Base-by-base conservation (phyloP, 176 grass and related monocot species). In the Tillandsia leiboldiana region DNA sequence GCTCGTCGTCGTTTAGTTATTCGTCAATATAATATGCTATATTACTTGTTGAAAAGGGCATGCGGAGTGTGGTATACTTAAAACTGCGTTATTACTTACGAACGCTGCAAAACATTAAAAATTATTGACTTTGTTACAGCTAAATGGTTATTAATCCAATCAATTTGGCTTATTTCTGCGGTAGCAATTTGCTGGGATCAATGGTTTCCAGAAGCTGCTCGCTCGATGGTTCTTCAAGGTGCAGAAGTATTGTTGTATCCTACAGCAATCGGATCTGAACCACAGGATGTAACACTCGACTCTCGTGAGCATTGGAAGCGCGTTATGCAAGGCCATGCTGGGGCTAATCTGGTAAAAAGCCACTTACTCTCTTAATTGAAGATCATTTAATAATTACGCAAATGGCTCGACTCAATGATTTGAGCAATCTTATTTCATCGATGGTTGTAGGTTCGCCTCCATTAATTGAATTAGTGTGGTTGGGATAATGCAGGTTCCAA, bases 141-240 rank as follows among this genome's bases (percentile, higher is more conserved):
- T 2, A 56, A 18, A 9, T 65, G 11, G 48, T 28, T 26, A 64
- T 7, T 20, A 33, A n/a, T 63, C 59, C 51, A 27, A 64, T 13
- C n/a, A 51, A 27, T 8, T 58, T 48, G 9, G n/a, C 54, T 47
- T 7, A 50, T 54, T 76, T 20, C 65, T n/a, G 8, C 22, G 48
- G 42, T 73, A 96, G 94, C 79, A 72, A 92, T 97, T 69, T 97
- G 89, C 53, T 97, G 86, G 94, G 94, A 97, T 75, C 94, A 92
- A 66, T 92, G 89, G 94, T 92, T 97, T 75, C 89, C 94, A 14
- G 94, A 97, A 78, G 83, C 81, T 54, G 94, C 94, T 72, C 85
- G 94, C 72, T 79, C 86, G 26, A 97, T 97, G 94, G 86, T 72
- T 48, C 82, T 93, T 77, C 81, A 93, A 72, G 94, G 89, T 47